These are phyloP conservation scores for Didymellaceae sp. DNA, from an alignment of 2,329 filamentous ascomycete genomes.

Conservation along the genomic window DNA sequence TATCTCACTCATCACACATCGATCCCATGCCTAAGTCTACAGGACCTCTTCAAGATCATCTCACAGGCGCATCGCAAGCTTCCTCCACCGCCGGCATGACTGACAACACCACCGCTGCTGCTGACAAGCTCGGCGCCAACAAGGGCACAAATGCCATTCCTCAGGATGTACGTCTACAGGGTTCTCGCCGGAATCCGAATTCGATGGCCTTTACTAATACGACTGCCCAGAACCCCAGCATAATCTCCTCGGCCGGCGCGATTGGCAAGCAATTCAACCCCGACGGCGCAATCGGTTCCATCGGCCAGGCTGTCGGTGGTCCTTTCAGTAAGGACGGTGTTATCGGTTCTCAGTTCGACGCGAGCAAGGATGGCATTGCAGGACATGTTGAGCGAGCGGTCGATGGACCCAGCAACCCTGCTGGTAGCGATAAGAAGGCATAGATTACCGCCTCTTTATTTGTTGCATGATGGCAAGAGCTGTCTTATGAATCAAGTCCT, in stretches of 20 bases:
- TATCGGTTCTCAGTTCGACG: conserved; percentile 63
- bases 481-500: too few species aligned
- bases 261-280: conserved; percentile 63
- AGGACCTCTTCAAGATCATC: conserved; percentile 29
- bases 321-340: conserved; percentile 56
- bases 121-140: conserved; percentile 39
- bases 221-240: conserved; percentile 35
- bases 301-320: conserved; percentile 58
- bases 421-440: conserved; percentile 34
- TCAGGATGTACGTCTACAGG: conserved; percentile 25
- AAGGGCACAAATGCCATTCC: conserved; percentile 42
- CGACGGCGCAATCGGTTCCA: conserved; percentile 58
- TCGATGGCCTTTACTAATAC: too few species aligned
- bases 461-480: too few species aligned
- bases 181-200: too few species aligned
- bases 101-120: conserved; percentile 28
- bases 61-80: conserved; percentile 21
- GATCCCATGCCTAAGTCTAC: conserved; percentile 32
- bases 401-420: conserved; percentile 50
- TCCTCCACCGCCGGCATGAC: conserved; percentile 26
- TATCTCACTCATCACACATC: background rate
- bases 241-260: conserved; percentile 58
- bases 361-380: conserved; percentile 59
- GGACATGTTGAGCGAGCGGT: conserved; percentile 60
- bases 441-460: conserved; percentile 1